These are phyloP conservation scores for Tetragonia tetragonoides DNA, from an alignment of 148 eudicot genomes.

Conservation along the genomic window DNA sequence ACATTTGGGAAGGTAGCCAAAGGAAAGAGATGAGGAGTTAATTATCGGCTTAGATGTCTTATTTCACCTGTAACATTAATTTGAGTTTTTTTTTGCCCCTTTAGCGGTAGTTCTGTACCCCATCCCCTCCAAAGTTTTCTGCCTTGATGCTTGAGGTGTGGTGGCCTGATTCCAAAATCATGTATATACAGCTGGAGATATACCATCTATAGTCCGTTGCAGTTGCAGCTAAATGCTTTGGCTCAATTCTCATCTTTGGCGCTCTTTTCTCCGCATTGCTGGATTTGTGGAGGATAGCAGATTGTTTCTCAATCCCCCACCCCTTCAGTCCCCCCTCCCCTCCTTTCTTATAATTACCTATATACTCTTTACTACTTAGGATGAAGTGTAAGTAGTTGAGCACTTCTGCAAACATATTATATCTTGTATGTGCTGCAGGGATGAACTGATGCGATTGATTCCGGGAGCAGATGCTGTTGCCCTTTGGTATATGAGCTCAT, in stretches of 20 bases:
- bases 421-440: conserved; percentile 13
- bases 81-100: conserved; percentile 25
- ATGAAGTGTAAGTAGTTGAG: not conserved
- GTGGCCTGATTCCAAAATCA: conserved; percentile 32
- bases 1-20: conserved; percentile 39
- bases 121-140: conserved; percentile 7
- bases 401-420: not conserved
- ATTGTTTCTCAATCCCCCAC: not conserved
- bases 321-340: not conserved
- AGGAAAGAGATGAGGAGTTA: conserved; percentile 48
- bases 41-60: conserved; percentile 21
- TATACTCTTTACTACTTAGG: not conserved
- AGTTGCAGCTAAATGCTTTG: conserved; percentile 16
- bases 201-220: conserved; percentile 25
- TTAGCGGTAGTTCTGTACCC: conserved; percentile 25
- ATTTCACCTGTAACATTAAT: conserved; percentile 40
- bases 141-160: conserved; percentile 26
- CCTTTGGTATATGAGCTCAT: too few relatives aligned
- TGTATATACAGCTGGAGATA: conserved; percentile 30
- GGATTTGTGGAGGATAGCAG: not conserved
- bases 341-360: not conserved
- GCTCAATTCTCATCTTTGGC: conserved; percentile 8
- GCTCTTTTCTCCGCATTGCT: not conserved
- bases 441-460: not conserved
- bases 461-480: not conserved